Evolutionary conservation across 148 eudicot species (phyloP), one percentile per base, ranked within the genome.

Genomic region (Nepenthes gracilis): DNA sequence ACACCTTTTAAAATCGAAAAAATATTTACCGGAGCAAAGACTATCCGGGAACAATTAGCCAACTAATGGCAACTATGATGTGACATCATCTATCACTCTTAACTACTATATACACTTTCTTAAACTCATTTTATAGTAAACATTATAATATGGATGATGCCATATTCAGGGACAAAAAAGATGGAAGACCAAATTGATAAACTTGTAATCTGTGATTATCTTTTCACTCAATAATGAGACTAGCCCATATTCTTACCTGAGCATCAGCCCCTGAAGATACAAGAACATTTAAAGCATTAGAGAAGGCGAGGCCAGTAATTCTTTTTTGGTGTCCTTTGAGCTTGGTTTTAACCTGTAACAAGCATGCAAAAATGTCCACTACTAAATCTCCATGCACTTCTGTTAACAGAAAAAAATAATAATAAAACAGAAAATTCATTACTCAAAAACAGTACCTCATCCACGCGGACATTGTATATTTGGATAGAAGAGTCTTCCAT

Each of bases 261-360:
- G 93, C 78, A 82, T 91, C 97, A 15, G 91, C 93, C 35, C 93
- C 97, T 33, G 93, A 85, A 70, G 97, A 91, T 68, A 91, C 87
- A 58, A 91, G 80, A 59, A 85, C 87, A 62, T 80, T 85, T 53
- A 81, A 70, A 60, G 69, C 75, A 77, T 80, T 83, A 14, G 97
- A 87, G 72, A 91, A 91, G 56, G 96, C 90, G 57, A 91, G 84
- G 49, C 97, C 93, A 36, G 90, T 87, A 37, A 91, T 78, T 71
- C 93, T 85, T 75, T 83, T 83, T 5, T 89, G 77, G 77, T 91
- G 97, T 56, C 97, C 97, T 70, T 81, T 78, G 50, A 91, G 84
- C 80, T 83, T 87, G 80, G 86, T 87, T 77, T 85, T 83, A 57
- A 85, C 84, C 97, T 91, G 82, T 62, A 71, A 59, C 60, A 63